Evolutionary conservation across 2,329 filamentous ascomycete species (phyloP), one percentile per base, ranked within the genome.

Genomic region (Microcera coccophila): DNA sequence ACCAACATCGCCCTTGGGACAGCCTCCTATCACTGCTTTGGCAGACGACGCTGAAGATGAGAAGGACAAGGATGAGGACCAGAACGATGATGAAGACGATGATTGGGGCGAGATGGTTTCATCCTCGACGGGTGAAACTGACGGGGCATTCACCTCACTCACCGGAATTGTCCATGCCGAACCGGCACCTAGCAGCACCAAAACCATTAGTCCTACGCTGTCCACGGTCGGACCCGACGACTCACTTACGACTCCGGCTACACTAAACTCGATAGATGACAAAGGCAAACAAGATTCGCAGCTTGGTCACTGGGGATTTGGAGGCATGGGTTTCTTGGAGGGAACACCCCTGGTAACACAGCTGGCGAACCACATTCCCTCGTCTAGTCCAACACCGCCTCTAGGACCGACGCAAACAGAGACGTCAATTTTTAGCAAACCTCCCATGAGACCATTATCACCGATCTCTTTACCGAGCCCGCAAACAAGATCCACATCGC

Each of bases 101-200:
- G 77, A 81, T 28, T 81, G 78, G 78, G 78, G 78, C 2, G 78
- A 81, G 47, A 81, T 81, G 78, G 66, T 81, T 24, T 60, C 63
- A 3, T 65, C 62, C 4, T 59, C 65, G 3, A 49, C 58, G 22
- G 22, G 22, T 26, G 22, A 7, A 26, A 26, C 22, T 26, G 12
- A 26, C 12, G 22, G 22, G 7, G 22, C 22, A 7, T 26, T 26
- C 22, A 7, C 22, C 12, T 12, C 22, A 26, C 22, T 26, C 7
- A 26, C 32, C 5, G 32, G 18, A 16, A 16, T 34, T 34, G 15
- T 34, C 3, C 11, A 34, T 17, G 5, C 32, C 5, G 5, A 10
- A 18, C 15, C 11, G 5, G 18, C 32, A 34, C 5, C 7, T 11
- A 17, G 18, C 7, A 18, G 15, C 15, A 18, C 5, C 11, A 18